Evolutionary conservation across 352 stramenopile genomes (phyloP).

Genomic region (Globisporangium camurandrum): DNA sequence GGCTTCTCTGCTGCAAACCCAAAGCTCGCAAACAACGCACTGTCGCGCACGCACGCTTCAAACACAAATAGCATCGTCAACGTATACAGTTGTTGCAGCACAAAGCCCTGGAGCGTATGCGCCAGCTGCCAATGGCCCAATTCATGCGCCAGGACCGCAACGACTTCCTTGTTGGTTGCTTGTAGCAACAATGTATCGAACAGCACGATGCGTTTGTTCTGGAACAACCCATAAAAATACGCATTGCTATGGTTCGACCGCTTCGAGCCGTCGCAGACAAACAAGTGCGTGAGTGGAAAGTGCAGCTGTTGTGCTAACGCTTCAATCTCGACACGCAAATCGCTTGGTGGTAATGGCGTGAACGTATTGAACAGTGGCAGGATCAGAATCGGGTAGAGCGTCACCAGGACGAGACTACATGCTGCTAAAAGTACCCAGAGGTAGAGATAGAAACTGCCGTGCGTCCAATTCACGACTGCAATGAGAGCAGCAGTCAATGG

Average conservation of each 20-base stretch:
- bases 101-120: conserved; percentile 92
- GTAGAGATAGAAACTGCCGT: conserved; percentile 85
- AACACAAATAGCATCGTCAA: conserved; percentile 77
- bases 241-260: conserved; percentile 89
- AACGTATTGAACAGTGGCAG: conserved; percentile 98
- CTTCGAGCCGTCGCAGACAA: conserved; percentile 97
- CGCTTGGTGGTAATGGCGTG: conserved; percentile 78
- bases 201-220: conserved; percentile 95
- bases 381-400: conserved; percentile 93
- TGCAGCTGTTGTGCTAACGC: conserved; percentile 82
- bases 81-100: conserved; percentile 88
- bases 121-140: conserved; percentile 96
- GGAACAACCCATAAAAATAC: conserved; percentile 93
- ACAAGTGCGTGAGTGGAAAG: conserved; percentile 97
- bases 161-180: conserved; percentile 88
- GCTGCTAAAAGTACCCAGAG: conserved; percentile 93
- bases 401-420: conserved; percentile 95
- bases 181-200: conserved; percentile 97
- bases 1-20: conserved; percentile 48
- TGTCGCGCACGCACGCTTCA: conserved; percentile 70
- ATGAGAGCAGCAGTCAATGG: conserved; percentile 58
- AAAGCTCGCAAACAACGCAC: conserved; percentile 69
- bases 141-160: conserved; percentile 95
- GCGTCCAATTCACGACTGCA: conserved; percentile 65
- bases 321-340: conserved; percentile 90